Conservation (phyloP, 148 eudicot species). For the Fagopyrum esculentum region DNA sequence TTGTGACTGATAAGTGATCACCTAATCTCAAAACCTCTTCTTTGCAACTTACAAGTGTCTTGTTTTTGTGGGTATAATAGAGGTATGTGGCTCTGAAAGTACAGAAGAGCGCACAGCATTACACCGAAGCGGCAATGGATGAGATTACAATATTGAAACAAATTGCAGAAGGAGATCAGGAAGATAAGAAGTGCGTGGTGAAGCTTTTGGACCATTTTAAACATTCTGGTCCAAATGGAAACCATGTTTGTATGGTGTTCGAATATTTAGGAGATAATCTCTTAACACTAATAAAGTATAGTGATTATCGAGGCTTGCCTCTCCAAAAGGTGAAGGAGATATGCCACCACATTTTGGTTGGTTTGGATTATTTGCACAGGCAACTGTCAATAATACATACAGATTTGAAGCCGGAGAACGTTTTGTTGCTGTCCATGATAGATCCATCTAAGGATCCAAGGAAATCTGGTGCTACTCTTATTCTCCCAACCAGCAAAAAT, state of each 20-base stretch:
- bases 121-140: constrained; percentile 96
- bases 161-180: constrained; percentile 80
- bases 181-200: constrained; percentile 82
- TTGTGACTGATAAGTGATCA: not conserved
- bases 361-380: constrained; percentile 84
- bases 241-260: constrained; percentile 97
- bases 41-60: constrained; percentile 5
- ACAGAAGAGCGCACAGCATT: constrained; percentile 96
- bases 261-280: constrained; percentile 96
- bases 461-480: constrained; percentile 49
- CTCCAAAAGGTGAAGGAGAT: constrained; percentile 83
- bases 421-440: constrained; percentile 69
- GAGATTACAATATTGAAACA: constrained; percentile 84
- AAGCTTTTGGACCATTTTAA: constrained; percentile 92
- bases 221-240: constrained; percentile 95
- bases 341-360: constrained; percentile 65
- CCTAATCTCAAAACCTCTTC: too few relatives aligned
- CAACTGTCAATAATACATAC: constrained; percentile 87
- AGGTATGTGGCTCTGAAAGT: constrained; percentile 84
- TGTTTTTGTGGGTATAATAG: constrained; percentile 25
- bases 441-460: constrained; percentile 73
- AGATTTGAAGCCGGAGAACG: constrained; percentile 92
- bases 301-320: constrained; percentile 80
- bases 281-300: constrained; percentile 74
- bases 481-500: constrained; percentile 43